phyloP scores from a whole-genome alignment of 1,284 basidiomycete genomes.

The Microbotryomycetes sp. region DNA sequence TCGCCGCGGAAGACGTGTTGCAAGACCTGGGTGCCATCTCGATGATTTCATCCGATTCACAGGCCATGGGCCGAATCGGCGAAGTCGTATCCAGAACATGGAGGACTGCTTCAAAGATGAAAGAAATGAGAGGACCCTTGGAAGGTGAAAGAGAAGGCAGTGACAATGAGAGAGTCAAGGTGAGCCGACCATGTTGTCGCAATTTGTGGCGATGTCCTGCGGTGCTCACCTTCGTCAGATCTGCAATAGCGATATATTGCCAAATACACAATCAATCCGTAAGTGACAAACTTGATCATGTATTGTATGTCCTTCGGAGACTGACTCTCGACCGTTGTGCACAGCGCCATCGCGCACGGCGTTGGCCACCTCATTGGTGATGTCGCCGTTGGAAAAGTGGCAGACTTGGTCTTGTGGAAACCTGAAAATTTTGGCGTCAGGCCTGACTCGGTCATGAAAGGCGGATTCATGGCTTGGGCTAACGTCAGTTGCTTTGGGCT shows the following conservation, averaged over 20 bases:
- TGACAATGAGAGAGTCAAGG: slow-evolving; percentile 95
- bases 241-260: slow-evolving; percentile 62
- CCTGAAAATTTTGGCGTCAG: slow-evolving; percentile 86
- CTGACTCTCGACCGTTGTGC: background rate
- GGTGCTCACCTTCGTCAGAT: background rate
- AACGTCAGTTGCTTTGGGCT: slow-evolving; percentile 51
- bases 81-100: slow-evolving; percentile 91
- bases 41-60: slow-evolving; percentile 92
- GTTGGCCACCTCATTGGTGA: slow-evolving; percentile 83
- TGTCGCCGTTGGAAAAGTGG: slow-evolving; percentile 72
- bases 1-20: slow-evolving; percentile 94
- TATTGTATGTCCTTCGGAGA: background rate
- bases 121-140: slow-evolving; percentile 67
- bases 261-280: slow-evolving; percentile 98
- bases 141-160: slow-evolving; percentile 52
- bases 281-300: slow-evolving; percentile 42
- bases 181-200: too few species aligned
- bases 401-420: slow-evolving; percentile 91
- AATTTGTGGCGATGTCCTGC: too few species aligned
- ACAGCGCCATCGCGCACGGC: slow-evolving; percentile 86
- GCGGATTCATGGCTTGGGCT: slow-evolving; percentile 85
- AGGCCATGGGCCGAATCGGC: slow-evolving; percentile 95
- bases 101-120: slow-evolving; percentile 96
- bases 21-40: slow-evolving; percentile 90
- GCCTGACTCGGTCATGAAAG: slow-evolving; percentile 89